Evolutionary conservation across 176 grass and related monocot genomes (phyloP).

Genomic region (Oryza glumipatula): DNA sequence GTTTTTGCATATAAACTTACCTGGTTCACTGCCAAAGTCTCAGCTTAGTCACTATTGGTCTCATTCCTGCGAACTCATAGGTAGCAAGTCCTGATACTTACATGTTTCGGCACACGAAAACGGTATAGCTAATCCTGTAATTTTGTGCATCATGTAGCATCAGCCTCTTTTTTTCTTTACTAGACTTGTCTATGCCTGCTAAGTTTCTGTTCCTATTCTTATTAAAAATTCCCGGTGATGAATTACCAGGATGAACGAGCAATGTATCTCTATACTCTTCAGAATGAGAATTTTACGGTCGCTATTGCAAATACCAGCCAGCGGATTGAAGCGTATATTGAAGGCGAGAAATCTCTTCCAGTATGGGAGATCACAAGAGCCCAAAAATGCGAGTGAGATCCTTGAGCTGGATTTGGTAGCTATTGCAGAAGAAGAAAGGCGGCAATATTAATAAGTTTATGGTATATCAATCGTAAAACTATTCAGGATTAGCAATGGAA

Average conservation of each 20-base stretch:
- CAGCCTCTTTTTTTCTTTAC: background rate
- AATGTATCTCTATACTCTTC: slow-evolving; percentile 88
- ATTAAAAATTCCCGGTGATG: slow-evolving; percentile 32
- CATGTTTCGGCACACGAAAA: background rate
- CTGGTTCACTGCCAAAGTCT: background rate
- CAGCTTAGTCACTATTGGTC: background rate
- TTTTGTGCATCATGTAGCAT: background rate
- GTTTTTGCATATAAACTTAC: background rate
- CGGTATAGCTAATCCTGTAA: background rate
- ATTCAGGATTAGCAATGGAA: background rate
- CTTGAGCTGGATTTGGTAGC: background rate
- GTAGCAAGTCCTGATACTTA: background rate
- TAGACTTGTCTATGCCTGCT: background rate
- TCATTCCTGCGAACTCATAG: background rate
- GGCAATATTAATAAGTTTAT: background rate
- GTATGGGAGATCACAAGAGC: slow-evolving; percentile 75
- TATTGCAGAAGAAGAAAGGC: background rate
- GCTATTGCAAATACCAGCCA: slow-evolving; percentile 68
- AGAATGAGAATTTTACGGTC: slow-evolving; percentile 70
- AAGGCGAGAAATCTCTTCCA: slow-evolving; percentile 30
- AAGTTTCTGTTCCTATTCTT: background rate
- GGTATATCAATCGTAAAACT: background rate
- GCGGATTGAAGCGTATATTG: slow-evolving; percentile 5
- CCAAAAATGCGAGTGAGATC: slow-evolving; percentile 72
- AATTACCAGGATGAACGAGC: slow-evolving; percentile 79